These are phyloP conservation scores for Rhizophora mangle DNA, from an alignment of 345 rosid genomes.

Conservation along the genomic window DNA sequence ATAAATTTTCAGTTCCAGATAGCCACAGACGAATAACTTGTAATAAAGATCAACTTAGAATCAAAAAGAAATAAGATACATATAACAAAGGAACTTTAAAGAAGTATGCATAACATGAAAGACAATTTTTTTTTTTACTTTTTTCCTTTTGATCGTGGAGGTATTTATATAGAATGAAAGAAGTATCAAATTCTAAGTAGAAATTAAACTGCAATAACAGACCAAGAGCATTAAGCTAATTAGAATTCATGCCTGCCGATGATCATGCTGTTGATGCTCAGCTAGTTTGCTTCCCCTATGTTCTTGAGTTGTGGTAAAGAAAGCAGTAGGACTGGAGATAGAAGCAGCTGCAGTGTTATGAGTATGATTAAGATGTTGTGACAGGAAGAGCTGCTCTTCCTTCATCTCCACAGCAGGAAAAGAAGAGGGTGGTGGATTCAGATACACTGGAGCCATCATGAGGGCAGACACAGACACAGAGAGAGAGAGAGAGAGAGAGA, in stretches of 20 bases:
- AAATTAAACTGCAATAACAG: too few relatives aligned
- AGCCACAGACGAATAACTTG: too few relatives aligned
- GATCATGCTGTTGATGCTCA: slow-evolving; percentile 9
- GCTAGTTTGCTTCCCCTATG: slow-evolving; percentile 5
- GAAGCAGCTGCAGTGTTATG: slow-evolving; percentile 11
- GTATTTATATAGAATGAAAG: too few relatives aligned
- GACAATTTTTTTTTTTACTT: too few relatives aligned
- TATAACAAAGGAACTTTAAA: too few relatives aligned
- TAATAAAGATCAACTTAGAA: too few relatives aligned
- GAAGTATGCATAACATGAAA: too few relatives aligned
- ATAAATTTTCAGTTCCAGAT: too few relatives aligned
- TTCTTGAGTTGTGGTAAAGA: slow-evolving; percentile 13
- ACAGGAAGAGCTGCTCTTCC: slow-evolving; percentile 32
- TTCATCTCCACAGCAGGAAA: slow-evolving; percentile 24
- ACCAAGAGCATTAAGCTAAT: too few relatives aligned
- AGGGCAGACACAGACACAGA: not conserved
- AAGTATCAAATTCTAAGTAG: too few relatives aligned
- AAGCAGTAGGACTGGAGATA: slow-evolving; percentile 15
- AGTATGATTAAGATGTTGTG: slow-evolving; percentile 19
- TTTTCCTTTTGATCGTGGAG: too few relatives aligned
- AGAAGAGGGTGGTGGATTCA: slow-evolving; percentile 26
- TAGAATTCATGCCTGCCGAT: slow-evolving; percentile 25
- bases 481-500: slow-evolving; percentile 1
- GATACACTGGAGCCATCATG: slow-evolving; percentile 35
- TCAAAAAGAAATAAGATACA: too few relatives aligned